Base-by-base conservation (phyloP, 1,284 basidiomycete genomes). In the Violaceomyces palustris region DNA sequence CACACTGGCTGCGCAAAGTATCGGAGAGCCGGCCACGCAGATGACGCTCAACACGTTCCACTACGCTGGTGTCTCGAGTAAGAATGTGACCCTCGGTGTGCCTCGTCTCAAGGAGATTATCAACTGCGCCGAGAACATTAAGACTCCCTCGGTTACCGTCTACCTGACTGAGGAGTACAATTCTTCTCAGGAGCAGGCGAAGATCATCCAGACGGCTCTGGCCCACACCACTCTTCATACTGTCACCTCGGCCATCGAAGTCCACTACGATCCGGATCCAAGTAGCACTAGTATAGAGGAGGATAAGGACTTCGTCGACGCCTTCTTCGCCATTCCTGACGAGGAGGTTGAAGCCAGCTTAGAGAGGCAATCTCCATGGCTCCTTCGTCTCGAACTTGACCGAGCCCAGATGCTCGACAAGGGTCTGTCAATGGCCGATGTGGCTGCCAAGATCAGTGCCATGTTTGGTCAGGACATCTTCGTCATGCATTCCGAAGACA, bases 31-130 rank as follows among this genome's bases (percentile, higher is more conserved):
- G 0, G 94, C 94, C 2, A 99, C 94, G 1, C 94, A 99, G 74
- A 99, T 99, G 94, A 99, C 94, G 25, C 78, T 99, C 61, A 99
- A 99, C 75, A 99, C 94, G 7, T 99, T 99, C 83, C 94, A 99
- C 78, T 96, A 98, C 73, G 46, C 69, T 85, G 90, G 93, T 69
- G 93, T 98, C 73, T 93, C 93, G 77, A 93, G 93, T 55, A 93
- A 94, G 35, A 99, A 99, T 75, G 94, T 99, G 58, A 99, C 94
- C 0, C 81, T 99, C 34, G 94, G 94, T 82, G 98, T 99, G 61
- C 94, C 94, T 35, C 92, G 94, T 75, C 79, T 99, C 15, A 85
- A 93, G 75, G 94, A 99, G 77, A 97, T 98, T 64, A 98, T 99
- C 79, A 98, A 98, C 74, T 92, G 97, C 39, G 92, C 94, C 0